Percentiles rank a stretch among this genome's conserved stretches.
Evolutionary conservation across 306 rosid species (phyloP).

Genomic region (Pachyrhizus erosus): DNA sequence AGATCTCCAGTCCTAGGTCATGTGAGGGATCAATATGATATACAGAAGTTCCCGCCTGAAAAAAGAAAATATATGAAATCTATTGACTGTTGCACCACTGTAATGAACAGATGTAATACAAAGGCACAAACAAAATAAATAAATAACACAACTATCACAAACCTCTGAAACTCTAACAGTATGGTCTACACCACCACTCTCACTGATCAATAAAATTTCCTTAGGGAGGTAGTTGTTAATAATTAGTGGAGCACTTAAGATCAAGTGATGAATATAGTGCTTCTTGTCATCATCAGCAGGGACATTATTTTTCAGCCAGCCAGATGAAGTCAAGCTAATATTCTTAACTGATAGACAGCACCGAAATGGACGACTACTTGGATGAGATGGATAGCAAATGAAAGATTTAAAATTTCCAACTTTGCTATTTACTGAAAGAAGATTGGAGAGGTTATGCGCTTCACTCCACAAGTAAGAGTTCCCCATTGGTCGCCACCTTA

Average conservation of each 20-base stretch:
- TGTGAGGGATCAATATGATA: constrained; percentile 93
- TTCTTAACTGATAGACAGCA: constrained; percentile 83
- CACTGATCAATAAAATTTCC: constrained; percentile 68
- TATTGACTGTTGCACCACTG: constrained; percentile 13
- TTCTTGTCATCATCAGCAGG: constrained; percentile 56
- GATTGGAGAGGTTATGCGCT: constrained; percentile 79
- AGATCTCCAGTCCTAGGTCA: constrained; percentile 78
- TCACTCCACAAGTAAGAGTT: constrained; percentile 93
- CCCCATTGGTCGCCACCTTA: constrained; percentile 95
- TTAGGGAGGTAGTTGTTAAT: constrained; percentile 83
- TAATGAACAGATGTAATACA: background rate
- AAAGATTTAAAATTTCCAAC: constrained; percentile 79
- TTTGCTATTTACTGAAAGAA: constrained; percentile 70
- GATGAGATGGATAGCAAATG: constrained; percentile 92
- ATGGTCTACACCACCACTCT: constrained; percentile 78
- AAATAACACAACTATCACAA: constrained; percentile 47
- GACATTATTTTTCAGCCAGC: constrained; percentile 52
- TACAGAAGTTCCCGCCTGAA: constrained; percentile 76
- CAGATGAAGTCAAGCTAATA: constrained; percentile 64
- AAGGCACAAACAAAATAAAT: background rate
- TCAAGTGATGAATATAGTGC: constrained; percentile 72
- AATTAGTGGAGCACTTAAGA: constrained; percentile 74
- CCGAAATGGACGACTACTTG: constrained; percentile 85
- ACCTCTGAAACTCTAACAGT: constrained; percentile 78
- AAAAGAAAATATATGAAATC: constrained; percentile 38